Evolutionary conservation across 345 rosid species (phyloP).

Genomic region (Salix viminalis): DNA sequence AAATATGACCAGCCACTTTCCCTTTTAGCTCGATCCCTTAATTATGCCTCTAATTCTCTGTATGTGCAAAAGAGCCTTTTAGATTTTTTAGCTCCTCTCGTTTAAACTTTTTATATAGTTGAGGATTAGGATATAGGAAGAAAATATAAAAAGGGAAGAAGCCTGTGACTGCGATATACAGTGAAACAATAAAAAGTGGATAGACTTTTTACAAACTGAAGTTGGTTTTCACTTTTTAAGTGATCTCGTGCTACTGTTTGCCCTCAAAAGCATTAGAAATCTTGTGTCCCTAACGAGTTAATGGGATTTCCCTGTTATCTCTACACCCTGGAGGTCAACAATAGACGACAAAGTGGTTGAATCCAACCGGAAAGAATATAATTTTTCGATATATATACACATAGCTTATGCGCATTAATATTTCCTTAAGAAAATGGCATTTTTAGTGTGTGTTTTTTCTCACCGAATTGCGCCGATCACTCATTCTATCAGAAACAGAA

Average conservation of each 20-base stretch:
- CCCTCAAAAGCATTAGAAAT: slow-evolving; percentile 25
- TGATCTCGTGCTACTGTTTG: slow-evolving; percentile 15
- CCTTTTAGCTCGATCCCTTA: slow-evolving; percentile 10
- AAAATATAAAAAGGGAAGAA: background rate
- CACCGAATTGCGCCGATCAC: too few relatives aligned
- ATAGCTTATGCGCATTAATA: too few relatives aligned
- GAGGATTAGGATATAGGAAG: background rate
- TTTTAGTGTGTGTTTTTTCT: too few relatives aligned
- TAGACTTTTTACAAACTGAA: background rate
- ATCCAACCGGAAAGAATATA: too few relatives aligned
- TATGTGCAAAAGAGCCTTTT: background rate
- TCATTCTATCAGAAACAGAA: too few relatives aligned
- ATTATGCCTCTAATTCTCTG: background rate
- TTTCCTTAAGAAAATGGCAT: too few relatives aligned
- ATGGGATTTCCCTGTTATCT: slow-evolving; percentile 25
- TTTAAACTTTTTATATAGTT: background rate
- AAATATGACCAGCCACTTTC: slow-evolving; percentile 21
- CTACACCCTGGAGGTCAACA: slow-evolving; percentile 23
- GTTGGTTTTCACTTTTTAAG: background rate
- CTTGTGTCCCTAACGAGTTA: slow-evolving; percentile 4
- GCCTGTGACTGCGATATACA: background rate
- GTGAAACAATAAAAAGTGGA: background rate
- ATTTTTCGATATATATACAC: too few relatives aligned
- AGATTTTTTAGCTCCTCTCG: background rate
- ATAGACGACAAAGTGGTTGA: slow-evolving; percentile 26